Base-by-base conservation (phyloP, 23 red algal species). In the Gracilaria vermiculophylla region DNA sequence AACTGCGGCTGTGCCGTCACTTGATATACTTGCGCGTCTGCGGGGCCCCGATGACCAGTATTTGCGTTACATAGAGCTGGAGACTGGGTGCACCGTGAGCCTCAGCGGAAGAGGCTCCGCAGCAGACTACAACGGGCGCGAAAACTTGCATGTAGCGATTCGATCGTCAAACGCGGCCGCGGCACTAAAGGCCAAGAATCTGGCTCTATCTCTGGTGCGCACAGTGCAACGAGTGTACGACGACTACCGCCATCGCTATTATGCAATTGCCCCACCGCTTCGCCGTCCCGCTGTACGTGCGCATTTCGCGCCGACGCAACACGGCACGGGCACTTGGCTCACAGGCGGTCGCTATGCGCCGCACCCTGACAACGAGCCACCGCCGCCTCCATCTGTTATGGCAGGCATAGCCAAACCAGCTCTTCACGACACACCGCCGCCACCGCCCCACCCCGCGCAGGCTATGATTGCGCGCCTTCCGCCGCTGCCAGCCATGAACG, bases 221-320 rank as follows among this genome's bases (percentile, higher is more conserved):
- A 69, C 71, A 10, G 86, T 90, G 57, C 86, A 90, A 47, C 61
- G 48, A 16, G 64, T 78, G 4, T 90, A 80, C 45, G 69, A 80
- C 29, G 73, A 80, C 11, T 78, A 90, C 54, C 40, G 52, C 15
- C 65, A 71, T 37, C 47, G 23, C 9, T 90, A 72, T 32, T 60
- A 52, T 53, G 83, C 64, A 15, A 74, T 72, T 1, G 37, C 42
- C 56, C 62, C 40, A 7, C 62, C 64, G n/a, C 48, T 11, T 60
- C 57, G 83, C 8, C 41, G 27, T 12, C 3, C 44, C 14, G 24
- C 27, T 13, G 14, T 24, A 21, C 48, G 65, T 21, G 13, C 39
- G 27, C 3, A 47, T 24, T 41, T 70, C 14, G 2, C 37, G 15
- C 16, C 64, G 35, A 31, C 34, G 31, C 64, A 31, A 35, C 64